Evolutionary conservation across 2,329 filamentous ascomycete genomes (phyloP).

Genomic region (Celoporthe dispersa): DNA sequence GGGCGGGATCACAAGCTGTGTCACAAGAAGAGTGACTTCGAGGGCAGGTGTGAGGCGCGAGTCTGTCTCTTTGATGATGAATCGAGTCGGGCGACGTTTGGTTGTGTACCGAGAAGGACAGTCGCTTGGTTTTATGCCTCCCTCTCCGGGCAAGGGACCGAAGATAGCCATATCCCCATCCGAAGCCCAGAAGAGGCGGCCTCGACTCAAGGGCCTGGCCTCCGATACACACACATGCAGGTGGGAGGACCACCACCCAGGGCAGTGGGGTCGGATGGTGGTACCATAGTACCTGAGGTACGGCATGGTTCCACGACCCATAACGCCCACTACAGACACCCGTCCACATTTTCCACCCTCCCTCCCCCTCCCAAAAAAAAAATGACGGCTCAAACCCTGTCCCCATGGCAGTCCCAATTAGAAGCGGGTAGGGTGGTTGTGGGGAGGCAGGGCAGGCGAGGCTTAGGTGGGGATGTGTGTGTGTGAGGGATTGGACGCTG

Average conservation of each 20-base stretch:
- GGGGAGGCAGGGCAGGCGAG: background rate
- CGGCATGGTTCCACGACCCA: background rate
- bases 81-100: background rate
- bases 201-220: background rate
- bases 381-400: background rate
- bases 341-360: background rate
- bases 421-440: background rate
- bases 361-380: background rate
- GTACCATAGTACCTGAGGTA: slow-evolving; percentile 9
- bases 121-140: slow-evolving; percentile 15
- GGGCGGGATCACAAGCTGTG: background rate
- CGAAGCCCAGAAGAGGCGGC: background rate
- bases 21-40: background rate
- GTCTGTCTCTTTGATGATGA: background rate
- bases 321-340: background rate
- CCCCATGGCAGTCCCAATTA: background rate
- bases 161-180: background rate
- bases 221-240: background rate
- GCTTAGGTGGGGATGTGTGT: background rate
- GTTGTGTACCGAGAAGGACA: background rate
- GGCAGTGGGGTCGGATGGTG: background rate
- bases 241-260: background rate
- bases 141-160: background rate
- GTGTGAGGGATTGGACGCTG: background rate
- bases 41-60: background rate